Evolutionary conservation across 352 stramenopile genomes (phyloP).

Genomic region (Phytophthora litchii): DNA sequence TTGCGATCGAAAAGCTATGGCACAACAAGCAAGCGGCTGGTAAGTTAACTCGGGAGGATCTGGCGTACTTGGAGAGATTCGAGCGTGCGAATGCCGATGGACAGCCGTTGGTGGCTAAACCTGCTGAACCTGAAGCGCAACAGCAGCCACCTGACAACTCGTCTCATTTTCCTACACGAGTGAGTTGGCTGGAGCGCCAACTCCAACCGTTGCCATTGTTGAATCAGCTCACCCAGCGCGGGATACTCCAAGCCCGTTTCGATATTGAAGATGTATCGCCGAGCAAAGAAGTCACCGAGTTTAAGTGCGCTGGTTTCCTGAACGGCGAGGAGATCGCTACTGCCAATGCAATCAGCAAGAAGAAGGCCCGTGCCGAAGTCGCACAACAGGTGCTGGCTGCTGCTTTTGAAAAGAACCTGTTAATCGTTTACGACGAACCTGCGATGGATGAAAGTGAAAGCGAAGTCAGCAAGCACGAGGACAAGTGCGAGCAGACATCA

Average conservation of each 20-base stretch:
- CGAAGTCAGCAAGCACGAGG: conserved; percentile 27
- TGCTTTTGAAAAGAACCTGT: conserved; percentile 65
- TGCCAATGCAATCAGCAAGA: conserved; percentile 67
- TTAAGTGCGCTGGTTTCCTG: conserved; percentile 57
- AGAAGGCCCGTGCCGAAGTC: conserved; percentile 79
- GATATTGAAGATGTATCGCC: conserved; percentile 57
- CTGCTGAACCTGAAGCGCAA: neutral
- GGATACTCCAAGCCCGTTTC: conserved; percentile 47
- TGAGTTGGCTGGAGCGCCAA: conserved; percentile 54
- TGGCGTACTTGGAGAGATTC: conserved; percentile 63
- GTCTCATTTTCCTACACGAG: conserved; percentile 21
- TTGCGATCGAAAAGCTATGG: conserved; percentile 78
- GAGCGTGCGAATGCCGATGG: conserved; percentile 33
- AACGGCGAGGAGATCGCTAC: conserved; percentile 47
- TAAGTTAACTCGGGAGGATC: conserved; percentile 56
- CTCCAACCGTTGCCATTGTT: conserved; percentile 53
- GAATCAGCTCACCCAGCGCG: conserved; percentile 58
- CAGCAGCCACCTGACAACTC: conserved; percentile 1
- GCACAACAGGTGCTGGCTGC: conserved; percentile 72
- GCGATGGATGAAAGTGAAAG: conserved; percentile 38
- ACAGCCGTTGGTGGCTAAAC: conserved; percentile 6
- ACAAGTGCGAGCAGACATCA: conserved; percentile 14
- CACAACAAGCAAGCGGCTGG: conserved; percentile 68
- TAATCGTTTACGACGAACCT: conserved; percentile 43
- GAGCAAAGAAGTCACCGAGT: conserved; percentile 43